Evolutionary conservation across 2,329 filamentous ascomycete genomes (phyloP), one percentile per base, ranked within the genome.

Genomic region (Microcera coccophila): DNA sequence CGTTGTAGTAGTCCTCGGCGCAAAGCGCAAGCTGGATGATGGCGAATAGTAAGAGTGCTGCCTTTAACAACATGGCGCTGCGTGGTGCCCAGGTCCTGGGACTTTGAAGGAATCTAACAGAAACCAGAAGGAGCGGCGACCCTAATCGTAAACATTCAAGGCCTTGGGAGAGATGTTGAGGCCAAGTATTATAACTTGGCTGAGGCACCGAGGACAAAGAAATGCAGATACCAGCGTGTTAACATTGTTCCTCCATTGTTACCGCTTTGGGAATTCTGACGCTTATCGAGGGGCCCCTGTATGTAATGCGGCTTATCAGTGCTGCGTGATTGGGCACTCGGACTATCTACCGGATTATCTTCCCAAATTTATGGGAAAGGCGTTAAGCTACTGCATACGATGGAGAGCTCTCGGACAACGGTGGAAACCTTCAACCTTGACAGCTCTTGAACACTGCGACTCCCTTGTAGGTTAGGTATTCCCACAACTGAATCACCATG

Each of bases 1-100:
- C 85, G 67, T 90, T 88, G 68, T 93, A 93, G 62, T 83, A 91
- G 64, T 93, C 87, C 60, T 90, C 76, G 29, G 73, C 73, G 63
- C 78, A 81, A 43, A 76, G 53, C 15, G 67, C 76, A 45, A 82
- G 55, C 56, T 81, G 77, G 46, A 74, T 59, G 11, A 83, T 59
- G 34, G 72, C 68, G 48, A 81, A 61, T 47, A 83, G 66, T 55
- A 80, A 56, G 42, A 71, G 64, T 58, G 72, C 69, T 46, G 68
- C 69, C 59, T 60, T 67, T 50, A 79, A 62, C 63, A 78, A 70
- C 79, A 82, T 80, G 50, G 62, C 67, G 62, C 36, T 24, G 39
- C 21, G 24, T 26, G 24, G 39, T 39, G 47, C 48, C 43, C 48
- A 52, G 32, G 40, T 44, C 31, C 12, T 40, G 16, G 29, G 22